Evolutionary conservation across 2,329 filamentous ascomycete genomes (phyloP), one percentile per base, ranked within the genome.

Genomic region (Annulohypoxylon truncatum): DNA sequence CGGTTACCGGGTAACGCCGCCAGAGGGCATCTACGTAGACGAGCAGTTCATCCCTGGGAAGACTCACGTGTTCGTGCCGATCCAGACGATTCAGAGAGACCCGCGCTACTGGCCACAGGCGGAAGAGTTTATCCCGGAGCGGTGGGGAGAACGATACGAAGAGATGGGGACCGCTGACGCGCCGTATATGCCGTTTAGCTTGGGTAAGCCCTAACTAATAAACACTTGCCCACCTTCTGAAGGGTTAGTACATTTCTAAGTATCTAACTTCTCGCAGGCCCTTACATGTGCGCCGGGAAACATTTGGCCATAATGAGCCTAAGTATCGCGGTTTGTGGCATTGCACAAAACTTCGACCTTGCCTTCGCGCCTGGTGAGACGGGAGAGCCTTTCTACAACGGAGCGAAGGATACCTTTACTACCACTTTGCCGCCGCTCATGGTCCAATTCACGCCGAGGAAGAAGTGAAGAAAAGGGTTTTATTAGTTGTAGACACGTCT

Each of bases 1-100:
- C 3, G 72, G 73, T 4, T 73, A 74, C 3, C 78, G 81, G 2
- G 69, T 76, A 5, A 82, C 81, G 0, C 82, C 81, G 6, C 60
- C 72, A 1, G 54, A 76, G 31, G 78, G 78, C 3, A 42, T 79
- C 0, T 68, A 66, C 12, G 62, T 79, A 10, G 77, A 78, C 44
- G 77, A 77, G 46, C 64, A 72, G 3, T 70, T 66, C 50, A 77
- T 80, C n/a, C 78, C 78, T 0, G 78, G 77, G 2, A 55, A 76
- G 47, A 68, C 65, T 2, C 74, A 73, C 42, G 72, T 75, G 4
- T 67, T 69, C 18, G 68, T 73, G 6, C 73, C 73, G 2, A 57
- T 44, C 31, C 10, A 74, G 68, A 35, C 64, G 2, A 71, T 79
- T 7, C 77, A 79, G 40, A 67, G 70, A 5, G 63, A 72, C 29